Conservation (phyloP, 345 rosid species). For the Eucalyptus pauciflora region DNA sequence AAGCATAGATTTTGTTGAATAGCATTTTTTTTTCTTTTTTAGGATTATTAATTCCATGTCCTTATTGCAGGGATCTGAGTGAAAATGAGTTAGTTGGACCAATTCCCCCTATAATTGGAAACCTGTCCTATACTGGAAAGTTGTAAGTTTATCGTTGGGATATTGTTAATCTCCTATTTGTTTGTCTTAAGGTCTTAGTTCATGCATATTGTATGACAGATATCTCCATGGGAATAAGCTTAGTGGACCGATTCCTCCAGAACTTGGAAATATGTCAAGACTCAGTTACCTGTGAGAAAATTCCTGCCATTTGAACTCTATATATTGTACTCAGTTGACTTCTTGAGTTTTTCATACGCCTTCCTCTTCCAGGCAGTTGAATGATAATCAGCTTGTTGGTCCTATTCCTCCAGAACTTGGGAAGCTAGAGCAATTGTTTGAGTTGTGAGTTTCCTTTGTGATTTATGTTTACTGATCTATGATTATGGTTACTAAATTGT, state of each 20-base stretch:
- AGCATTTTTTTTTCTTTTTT: not conserved
- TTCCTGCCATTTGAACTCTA: not conserved
- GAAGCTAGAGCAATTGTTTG: conserved; percentile 82
- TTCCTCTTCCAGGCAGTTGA: conserved; percentile 51
- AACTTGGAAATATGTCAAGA: conserved; percentile 93
- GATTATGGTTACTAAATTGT: not conserved
- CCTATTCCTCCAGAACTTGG: conserved; percentile 90
- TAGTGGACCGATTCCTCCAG: conserved; percentile 84
- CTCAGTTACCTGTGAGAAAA: conserved; percentile 82
- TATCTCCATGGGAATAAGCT: conserved; percentile 93
- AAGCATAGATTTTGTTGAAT: not conserved
- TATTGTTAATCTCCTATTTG: not conserved
- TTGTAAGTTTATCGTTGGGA: conserved; percentile 29
- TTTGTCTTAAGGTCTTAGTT: not conserved
- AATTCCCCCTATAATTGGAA: conserved; percentile 87
- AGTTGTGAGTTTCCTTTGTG: conserved; percentile 43
- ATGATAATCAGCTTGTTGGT: conserved; percentile 60
- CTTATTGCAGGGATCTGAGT: conserved; percentile 63
- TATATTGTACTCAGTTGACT: not conserved
- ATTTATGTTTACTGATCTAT: not conserved
- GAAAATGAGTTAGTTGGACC: conserved; percentile 84
- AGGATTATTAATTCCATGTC: not conserved
- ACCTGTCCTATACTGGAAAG: conserved; percentile 84
- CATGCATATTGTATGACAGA: conserved; percentile 13
- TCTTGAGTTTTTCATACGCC: not conserved